Evolutionary conservation across 345 rosid genomes (phyloP), one percentile per base, ranked within the genome.

Genomic region (Sapria himalayana): DNA sequence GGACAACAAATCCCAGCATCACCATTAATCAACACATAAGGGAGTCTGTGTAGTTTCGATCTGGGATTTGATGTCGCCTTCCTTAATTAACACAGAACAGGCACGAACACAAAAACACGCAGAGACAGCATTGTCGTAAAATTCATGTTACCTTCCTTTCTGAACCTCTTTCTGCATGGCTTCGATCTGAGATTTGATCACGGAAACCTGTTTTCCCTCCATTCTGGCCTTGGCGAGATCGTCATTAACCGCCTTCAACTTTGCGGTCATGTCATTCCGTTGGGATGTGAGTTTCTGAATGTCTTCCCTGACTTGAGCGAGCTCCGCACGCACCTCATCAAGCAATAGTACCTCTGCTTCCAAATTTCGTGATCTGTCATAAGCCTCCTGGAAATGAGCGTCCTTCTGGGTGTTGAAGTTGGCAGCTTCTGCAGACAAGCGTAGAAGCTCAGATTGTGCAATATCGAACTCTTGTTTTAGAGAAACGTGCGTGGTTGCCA

Each of bases 311-410:
- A 81, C 89, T 56, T 51, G 75, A 32, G 14, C 70, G 37, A 86
- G 65, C 52, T 86, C 89, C 20, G 54, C 50, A 10, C 50, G 56
- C 53, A 68, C 59, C 29, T 67, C 62, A 37, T 66, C 65, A 10
- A 73, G 50, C 5, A 56, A 64, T 33, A 78, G 75, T 34, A 65
- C 65, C 56, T 76, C 78, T 4, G 79, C 72, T 15, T 81, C 92
- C 58, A 70, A 35, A 41, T 71, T 73, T 54, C 81, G 23, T 41
- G 85, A 72, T 25, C 57, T 60, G 63, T 81, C 79, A 16, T 61
- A 68, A 23, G 74, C 65, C 59, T 81, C 75, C 9, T 92, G 59
- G 27, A 78, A 72, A 58, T 70, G 65, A 13, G 54, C 71, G 22
- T 81, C 89, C 35, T 78, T 60, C 54, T 73, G 75, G 5, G 74